Base-by-base conservation (phyloP, 2,329 filamentous ascomycete genomes). In the Hymenoscyphus fructigenus region DNA sequence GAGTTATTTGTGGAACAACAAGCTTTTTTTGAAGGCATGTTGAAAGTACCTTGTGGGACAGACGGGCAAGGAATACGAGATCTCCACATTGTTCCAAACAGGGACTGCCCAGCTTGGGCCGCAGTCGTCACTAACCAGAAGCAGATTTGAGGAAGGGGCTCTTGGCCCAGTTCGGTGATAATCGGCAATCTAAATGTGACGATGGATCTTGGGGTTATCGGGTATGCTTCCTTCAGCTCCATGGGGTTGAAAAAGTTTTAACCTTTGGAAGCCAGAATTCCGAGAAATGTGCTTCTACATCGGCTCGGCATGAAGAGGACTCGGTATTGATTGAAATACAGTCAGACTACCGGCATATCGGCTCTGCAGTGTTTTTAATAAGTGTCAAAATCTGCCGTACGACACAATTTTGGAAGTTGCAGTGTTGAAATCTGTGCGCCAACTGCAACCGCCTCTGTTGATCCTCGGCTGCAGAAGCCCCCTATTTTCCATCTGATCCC, bases 41-140 rank as follows among this genome's bases (percentile, higher is more conserved):
- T 23, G 47, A 12, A 23, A 53, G 47, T 14, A 26, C 47, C 20
- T 12, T 53, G 20, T 53, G 10, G 20, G 47, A 26, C 5, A 10
- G 20, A 53, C 47, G 9, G 47, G 20, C 47, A 53, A 53, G 47
- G 10, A 53, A 53, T 53, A 53, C 47, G 47, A 53, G 47, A 53
- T 53, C 44, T 20, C n/a, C 44, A 50, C 44, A 20, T 20, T 20
- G 44, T 50, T 50, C n/a, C 20, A 23, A 23, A 50, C 44, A 23
- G n/a, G 44, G 44, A 20, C 44, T 20, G 6, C 44, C 44, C 10
- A 50, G 44, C 10, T 50, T 50, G 44, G 44, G 44, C 34, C 44
- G 44, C 44, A 50, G 44, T 23, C n/a, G 23, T 10, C n/a, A 10
- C 38, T 50, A 50, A 50, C 44, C 44, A 9, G 7, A 50, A 50